These are phyloP conservation scores for Asclepias syriaca DNA, from an alignment of 257 asterid genomes.

Conservation along the genomic window DNA sequence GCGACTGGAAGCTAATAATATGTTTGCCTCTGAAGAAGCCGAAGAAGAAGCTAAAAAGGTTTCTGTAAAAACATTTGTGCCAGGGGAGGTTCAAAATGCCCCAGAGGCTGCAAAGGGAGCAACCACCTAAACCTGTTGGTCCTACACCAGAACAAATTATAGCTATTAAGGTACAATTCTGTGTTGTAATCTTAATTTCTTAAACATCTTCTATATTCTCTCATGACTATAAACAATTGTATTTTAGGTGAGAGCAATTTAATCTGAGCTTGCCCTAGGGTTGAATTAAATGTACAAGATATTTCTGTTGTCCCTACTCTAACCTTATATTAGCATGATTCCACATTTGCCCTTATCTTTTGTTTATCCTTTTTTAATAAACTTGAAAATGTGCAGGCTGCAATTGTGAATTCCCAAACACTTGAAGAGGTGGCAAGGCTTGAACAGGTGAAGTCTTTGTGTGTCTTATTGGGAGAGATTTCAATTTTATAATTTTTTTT, in stretches of 20 bases:
- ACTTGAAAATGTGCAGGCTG: slow-evolving; percentile 69
- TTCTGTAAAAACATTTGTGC: slow-evolving; percentile 71
- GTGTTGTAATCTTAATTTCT: neutral
- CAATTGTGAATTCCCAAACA: slow-evolving; percentile 91
- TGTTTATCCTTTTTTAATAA: neutral
- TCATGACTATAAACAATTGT: neutral
- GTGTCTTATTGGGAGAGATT: neutral
- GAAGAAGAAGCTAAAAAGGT: slow-evolving; percentile 83
- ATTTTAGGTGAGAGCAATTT: neutral
- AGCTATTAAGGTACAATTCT: slow-evolving; percentile 77
- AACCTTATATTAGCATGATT: neutral
- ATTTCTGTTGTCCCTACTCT: neutral
- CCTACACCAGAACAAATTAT: slow-evolving; percentile 95
- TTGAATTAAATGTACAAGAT: neutral
- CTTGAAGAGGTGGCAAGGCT: slow-evolving; percentile 99
- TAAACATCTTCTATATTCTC: neutral
- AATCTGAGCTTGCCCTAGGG: neutral
- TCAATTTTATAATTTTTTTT: neutral
- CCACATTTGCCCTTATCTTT: slow-evolving; percentile 4
- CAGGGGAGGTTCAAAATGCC: slow-evolving; percentile 56
- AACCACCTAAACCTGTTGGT: slow-evolving; percentile 61
- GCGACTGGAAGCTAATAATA: slow-evolving; percentile 73
- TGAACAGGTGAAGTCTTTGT: slow-evolving; percentile 68
- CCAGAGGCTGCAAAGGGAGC: slow-evolving; percentile 57
- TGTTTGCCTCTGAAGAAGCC: slow-evolving; percentile 90